These are phyloP conservation scores for Allium sativum DNA, from an alignment of 106 monocot species.

Conservation along the genomic window DNA sequence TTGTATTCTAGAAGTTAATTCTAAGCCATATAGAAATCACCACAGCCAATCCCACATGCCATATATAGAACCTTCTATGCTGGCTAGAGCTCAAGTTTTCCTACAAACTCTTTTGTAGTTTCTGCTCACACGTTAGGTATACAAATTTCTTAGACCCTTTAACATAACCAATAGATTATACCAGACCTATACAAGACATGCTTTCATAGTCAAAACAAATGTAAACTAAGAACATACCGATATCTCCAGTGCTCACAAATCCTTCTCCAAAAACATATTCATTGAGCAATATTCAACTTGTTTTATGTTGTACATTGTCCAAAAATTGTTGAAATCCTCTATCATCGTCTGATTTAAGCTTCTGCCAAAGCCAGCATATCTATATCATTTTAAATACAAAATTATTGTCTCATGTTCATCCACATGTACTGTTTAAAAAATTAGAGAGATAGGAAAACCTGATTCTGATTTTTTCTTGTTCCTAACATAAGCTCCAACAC, in stretches of 20 bases:
- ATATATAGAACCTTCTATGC: slow-evolving; percentile 61
- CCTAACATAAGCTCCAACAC: slow-evolving; percentile 93
- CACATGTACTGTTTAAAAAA: neutral
- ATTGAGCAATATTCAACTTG: slow-evolving; percentile 83
- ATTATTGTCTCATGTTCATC: neutral
- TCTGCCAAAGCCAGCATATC: slow-evolving; percentile 99
- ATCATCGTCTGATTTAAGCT: slow-evolving; percentile 66
- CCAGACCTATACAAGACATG: neutral
- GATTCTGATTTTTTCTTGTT: slow-evolving; percentile 99
- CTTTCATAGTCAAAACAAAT: neutral
- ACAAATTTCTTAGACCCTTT: too few species aligned
- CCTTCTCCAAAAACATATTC: slow-evolving; percentile 96
- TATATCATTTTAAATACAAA: slow-evolving; percentile 12
- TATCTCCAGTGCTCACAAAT: slow-evolving; percentile 93
- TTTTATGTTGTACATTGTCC: slow-evolving; percentile 96
- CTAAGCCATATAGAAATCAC: slow-evolving; percentile 80
- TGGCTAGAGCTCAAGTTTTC: slow-evolving; percentile 38
- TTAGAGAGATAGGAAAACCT: slow-evolving; percentile 32
- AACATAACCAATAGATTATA: too few species aligned
- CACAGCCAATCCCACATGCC: slow-evolving; percentile 72
- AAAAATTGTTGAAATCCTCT: slow-evolving; percentile 81
- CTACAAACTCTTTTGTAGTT: slow-evolving; percentile 63
- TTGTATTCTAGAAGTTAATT: too few species aligned
- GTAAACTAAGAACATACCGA: slow-evolving; percentile 34
- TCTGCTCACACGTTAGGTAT: slow-evolving; percentile 11